These are phyloP conservation scores for Ascoidea rubescens DNA, from an alignment of 805 yeast genomes.

Conservation along the genomic window DNA sequence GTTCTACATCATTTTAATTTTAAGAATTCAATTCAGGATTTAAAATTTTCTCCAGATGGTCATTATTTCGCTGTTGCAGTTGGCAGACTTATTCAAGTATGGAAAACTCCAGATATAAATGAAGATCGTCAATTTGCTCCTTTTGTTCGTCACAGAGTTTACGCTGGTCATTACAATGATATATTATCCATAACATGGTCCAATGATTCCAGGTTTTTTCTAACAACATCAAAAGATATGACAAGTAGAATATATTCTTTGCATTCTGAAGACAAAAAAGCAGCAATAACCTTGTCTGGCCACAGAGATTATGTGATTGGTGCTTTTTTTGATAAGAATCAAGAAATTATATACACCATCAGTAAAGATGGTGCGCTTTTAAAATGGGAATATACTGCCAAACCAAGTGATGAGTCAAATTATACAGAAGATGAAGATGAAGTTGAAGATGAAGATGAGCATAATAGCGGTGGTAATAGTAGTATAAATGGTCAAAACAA, in stretches of 20 bases:
- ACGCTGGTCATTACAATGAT: slow-evolving; percentile 87
- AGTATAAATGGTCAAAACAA: too few species aligned
- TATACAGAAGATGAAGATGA: slow-evolving; percentile 29
- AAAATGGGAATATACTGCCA: slow-evolving; percentile 74
- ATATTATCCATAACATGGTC: slow-evolving; percentile 79
- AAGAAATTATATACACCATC: slow-evolving; percentile 81
- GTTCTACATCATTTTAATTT: slow-evolving; percentile 92
- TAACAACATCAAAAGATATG: slow-evolving; percentile 81
- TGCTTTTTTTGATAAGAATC: slow-evolving; percentile 79
- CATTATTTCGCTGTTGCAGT: slow-evolving; percentile 73
- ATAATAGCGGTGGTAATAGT: not conserved
- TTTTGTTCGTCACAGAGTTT: slow-evolving; percentile 76
- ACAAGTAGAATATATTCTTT: slow-evolving; percentile 78
- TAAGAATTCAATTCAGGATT: slow-evolving; percentile 55
- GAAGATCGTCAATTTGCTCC: slow-evolving; percentile 95
- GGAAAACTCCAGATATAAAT: slow-evolving; percentile 75
- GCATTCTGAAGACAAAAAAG: slow-evolving; percentile 47
- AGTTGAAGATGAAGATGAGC: slow-evolving; percentile 19
- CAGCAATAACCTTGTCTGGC: slow-evolving; percentile 80
- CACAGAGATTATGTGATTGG: slow-evolving; percentile 80
- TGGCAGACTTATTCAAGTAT: slow-evolving; percentile 74
- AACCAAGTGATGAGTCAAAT: slow-evolving; percentile 32
- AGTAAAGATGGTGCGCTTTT: slow-evolving; percentile 93
- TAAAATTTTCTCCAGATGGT: slow-evolving; percentile 85
- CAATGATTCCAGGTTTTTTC: slow-evolving; percentile 72